A percentile compares a stretch with the other conserved stretches of the same genome.
Conservation (phyloP, 2,329 filamentous ascomycete genomes). For the Pseudocercospora vitis region DNA sequence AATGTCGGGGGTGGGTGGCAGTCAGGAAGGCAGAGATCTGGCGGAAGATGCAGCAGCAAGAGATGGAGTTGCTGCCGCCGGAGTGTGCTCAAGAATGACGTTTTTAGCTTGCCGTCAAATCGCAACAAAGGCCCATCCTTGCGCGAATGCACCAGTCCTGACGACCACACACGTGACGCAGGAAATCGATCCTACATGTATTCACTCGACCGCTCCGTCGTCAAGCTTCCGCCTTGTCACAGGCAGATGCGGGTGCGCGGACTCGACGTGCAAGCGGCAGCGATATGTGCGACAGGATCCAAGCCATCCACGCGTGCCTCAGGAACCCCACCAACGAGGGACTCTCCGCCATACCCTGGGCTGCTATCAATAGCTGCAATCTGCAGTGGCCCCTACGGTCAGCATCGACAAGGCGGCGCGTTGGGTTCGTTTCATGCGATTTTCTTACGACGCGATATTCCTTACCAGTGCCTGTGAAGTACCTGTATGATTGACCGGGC, state of each 20-base stretch:
- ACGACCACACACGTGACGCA: background rate
- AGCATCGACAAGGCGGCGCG: too few relatives aligned
- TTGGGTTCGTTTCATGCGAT: too few relatives aligned
- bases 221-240: slow-evolving; percentile 2
- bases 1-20: background rate
- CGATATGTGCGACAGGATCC: background rate
- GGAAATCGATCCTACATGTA: background rate
- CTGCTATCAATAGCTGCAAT: too few relatives aligned
- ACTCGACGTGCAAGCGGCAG: background rate
- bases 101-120: background rate
- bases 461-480: too few relatives aligned
- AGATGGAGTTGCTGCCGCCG: background rate
- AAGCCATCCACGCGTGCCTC: background rate
- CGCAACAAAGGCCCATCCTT: slow-evolving; percentile 1
- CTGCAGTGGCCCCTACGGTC: too few relatives aligned
- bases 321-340: background rate
- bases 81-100: slow-evolving; percentile 5
- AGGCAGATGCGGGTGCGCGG: background rate
- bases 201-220: background rate
- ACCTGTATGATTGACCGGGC: too few relatives aligned
- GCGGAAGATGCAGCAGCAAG: background rate
- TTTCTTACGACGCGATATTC: too few relatives aligned
- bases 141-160: background rate
- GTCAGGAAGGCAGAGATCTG: background rate
- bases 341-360: background rate